Evolutionary conservation across 495 filamentous ascomycete species (phyloP).

Genomic region (Monascus purpureus): DNA sequence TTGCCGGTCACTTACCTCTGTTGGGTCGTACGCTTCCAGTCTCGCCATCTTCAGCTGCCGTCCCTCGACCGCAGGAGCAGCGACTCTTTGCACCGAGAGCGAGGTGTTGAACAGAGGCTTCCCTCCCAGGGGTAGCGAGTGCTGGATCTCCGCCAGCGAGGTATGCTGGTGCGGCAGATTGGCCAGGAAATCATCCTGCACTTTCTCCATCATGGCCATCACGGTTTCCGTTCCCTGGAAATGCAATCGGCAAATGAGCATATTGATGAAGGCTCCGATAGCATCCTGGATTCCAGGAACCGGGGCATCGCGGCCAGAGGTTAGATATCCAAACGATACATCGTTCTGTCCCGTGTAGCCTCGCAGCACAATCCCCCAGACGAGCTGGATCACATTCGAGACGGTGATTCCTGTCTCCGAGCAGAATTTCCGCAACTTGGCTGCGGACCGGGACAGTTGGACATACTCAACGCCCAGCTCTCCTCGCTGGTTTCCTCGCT

Average conservation of each 20-base stretch:
- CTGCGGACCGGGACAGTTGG: slow-evolving; percentile 1
- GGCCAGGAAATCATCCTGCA: neutral
- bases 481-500: neutral
- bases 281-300: slow-evolving; percentile 14
- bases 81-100: neutral
- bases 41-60: no score
- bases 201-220: neutral
- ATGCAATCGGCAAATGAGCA: slow-evolving; percentile 17
- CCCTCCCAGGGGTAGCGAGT: neutral
- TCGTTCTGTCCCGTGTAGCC: slow-evolving; percentile 21
- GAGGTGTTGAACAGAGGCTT: neutral
- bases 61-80: no score
- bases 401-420: slow-evolving; percentile 8
- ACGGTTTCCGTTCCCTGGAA: neutral
- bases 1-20: no score
- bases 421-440: slow-evolving; percentile 7
- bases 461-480: no score
- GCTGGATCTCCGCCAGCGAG: neutral
- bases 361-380: slow-evolving; percentile 30
- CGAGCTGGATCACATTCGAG: slow-evolving; percentile 21
- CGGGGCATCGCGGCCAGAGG: slow-evolving; percentile 17
- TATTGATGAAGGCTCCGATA: slow-evolving; percentile 26
- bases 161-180: neutral
- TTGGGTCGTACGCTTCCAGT: no score
- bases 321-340: slow-evolving; percentile 28